phyloP scores from a whole-genome alignment of 2,329 filamentous ascomycete species.

The Kalmusia sp. region DNA sequence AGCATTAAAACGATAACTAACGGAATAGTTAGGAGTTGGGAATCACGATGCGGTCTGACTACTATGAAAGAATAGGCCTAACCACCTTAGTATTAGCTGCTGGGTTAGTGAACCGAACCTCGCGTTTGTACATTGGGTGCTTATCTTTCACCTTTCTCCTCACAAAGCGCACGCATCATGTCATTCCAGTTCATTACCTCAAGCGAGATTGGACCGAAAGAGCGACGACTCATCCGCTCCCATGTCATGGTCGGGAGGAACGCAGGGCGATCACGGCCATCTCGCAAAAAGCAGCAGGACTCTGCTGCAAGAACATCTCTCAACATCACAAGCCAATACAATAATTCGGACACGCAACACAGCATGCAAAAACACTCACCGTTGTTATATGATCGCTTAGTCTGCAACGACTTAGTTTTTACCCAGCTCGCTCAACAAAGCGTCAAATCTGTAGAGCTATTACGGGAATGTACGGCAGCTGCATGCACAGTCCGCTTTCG shows the following conservation, averaged over 20 bases:
- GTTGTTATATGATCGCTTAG: background rate
- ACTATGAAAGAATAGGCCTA: no score
- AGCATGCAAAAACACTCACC: no score
- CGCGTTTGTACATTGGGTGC: background rate
- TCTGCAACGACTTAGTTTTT: conserved; percentile 14
- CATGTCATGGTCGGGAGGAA: conserved; percentile 20
- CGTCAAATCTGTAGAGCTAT: background rate
- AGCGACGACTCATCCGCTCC: conserved; percentile 14
- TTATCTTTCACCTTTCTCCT: background rate
- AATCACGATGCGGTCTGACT: no score
- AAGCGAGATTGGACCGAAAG: conserved; percentile 8
- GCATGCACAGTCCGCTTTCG: background rate
- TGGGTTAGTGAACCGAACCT: background rate
- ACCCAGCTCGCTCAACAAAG: conserved; percentile 9
- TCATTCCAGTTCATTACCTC: conserved; percentile 15
- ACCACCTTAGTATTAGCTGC: no score
- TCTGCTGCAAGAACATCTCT: background rate
- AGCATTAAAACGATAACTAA: no score
- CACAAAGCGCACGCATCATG: conserved; percentile 1
- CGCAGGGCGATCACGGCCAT: conserved; percentile 8
- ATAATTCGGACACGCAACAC: background rate
- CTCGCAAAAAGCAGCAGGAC: background rate
- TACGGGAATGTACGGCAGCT: conserved; percentile 10
- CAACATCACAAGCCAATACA: background rate
- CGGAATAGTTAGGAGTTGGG: no score